phyloP scores from a whole-genome alignment of 768 basidiomycete species.

The Pholiota molesta region DNA sequence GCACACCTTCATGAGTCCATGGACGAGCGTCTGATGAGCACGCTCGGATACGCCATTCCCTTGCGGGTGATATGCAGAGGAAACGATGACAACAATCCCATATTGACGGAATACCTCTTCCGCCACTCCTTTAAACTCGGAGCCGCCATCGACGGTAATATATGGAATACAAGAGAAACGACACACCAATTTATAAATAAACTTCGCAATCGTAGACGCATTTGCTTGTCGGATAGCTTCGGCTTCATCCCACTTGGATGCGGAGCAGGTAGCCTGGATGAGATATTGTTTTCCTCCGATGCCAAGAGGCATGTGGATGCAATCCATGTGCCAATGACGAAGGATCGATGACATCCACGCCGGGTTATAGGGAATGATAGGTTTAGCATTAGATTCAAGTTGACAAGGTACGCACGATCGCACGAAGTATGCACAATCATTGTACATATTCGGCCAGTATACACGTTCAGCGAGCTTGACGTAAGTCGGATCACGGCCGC shows the following conservation, averaged over 20 bases:
- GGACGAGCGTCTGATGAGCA: too few species aligned
- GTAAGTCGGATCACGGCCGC: conserved; percentile 30
- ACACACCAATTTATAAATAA: too few species aligned
- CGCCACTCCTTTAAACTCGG: conserved; percentile 29
- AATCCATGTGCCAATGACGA: conserved; percentile 28
- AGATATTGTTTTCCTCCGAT: conserved; percentile 26
- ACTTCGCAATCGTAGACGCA: conserved; percentile 21
- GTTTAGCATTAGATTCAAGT: conserved; percentile 18
- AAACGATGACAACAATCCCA: conserved; percentile 27
- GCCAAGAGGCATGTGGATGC: conserved; percentile 30
- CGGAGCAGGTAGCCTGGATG: conserved; percentile 26
- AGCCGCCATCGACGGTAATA: conserved; percentile 30
- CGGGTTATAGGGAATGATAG: conserved; percentile 24
- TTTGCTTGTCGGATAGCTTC: conserved; percentile 11
- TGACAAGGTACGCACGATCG: conserved; percentile 37
- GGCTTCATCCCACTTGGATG: conserved; percentile 27
- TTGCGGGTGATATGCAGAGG: conserved; percentile 29
- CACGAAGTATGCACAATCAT: conserved; percentile 30
- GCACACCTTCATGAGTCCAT: too few species aligned
- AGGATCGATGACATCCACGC: conserved; percentile 26
- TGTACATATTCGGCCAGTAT: conserved; percentile 40
- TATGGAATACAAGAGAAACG: conserved; percentile 22
- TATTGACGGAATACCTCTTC: conserved; percentile 25
- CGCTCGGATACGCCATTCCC: too few species aligned
- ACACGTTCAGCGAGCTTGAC: conserved; percentile 23